Conservation (phyloP, 495 filamentous ascomycete genomes). For the Daldinia childiae region DNA sequence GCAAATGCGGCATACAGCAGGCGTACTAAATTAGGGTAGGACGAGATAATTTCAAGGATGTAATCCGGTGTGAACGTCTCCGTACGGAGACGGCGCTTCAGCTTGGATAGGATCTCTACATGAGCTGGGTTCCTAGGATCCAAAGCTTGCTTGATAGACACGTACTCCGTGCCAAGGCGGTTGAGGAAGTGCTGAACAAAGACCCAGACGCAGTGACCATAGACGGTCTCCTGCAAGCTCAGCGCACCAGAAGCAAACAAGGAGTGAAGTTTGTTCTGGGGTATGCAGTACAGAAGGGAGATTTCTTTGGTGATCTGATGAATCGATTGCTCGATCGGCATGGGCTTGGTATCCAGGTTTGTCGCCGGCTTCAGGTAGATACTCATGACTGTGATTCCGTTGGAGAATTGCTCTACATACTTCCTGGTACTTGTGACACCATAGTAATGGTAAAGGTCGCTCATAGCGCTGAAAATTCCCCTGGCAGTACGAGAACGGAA, state of each 20-base stretch:
- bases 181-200: slow-evolving; percentile 98
- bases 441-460: slow-evolving; percentile 98
- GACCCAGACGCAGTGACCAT: slow-evolving; percentile 96
- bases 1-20: slow-evolving; percentile 92
- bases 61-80: slow-evolving; percentile 99
- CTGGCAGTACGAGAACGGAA: slow-evolving; percentile 92
- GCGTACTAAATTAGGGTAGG: slow-evolving; percentile 87
- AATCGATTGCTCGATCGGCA: slow-evolving; percentile 86
- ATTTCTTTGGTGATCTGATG: slow-evolving; percentile 99
- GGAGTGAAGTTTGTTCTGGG: slow-evolving; percentile 91
- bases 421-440: slow-evolving; percentile 95
- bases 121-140: slow-evolving; percentile 78
- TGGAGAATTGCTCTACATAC: slow-evolving; percentile 99
- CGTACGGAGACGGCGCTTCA: slow-evolving; percentile 92
- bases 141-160: slow-evolving; percentile 81
- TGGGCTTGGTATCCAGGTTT: slow-evolving; percentile 58
- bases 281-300: slow-evolving; percentile 95
- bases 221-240: slow-evolving; percentile 95
- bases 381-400: slow-evolving; percentile 95
- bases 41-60: slow-evolving; percentile 94
- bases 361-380: slow-evolving; percentile 83
- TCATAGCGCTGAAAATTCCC: slow-evolving; percentile 93
- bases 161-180: slow-evolving; percentile 91
- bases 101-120: slow-evolving; percentile 89
- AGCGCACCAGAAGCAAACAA: slow-evolving; percentile 89